Evolutionary conservation across 371 early-diverging fungal genomes (phyloP), one percentile per base, ranked within the genome.

Genomic region (Conidiobolus incongruus): DNA sequence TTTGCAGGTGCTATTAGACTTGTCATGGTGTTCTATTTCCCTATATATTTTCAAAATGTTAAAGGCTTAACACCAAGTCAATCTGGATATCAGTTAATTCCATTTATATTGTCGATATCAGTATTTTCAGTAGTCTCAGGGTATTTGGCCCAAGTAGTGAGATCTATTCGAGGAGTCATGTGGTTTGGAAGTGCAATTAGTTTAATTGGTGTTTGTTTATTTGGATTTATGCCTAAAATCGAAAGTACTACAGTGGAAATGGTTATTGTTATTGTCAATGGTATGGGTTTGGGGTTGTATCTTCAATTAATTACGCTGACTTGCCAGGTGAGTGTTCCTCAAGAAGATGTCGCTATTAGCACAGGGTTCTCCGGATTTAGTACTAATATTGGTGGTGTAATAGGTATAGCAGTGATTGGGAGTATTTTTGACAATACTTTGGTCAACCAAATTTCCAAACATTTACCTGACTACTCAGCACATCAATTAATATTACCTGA

Each of bases 1-100:
- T 58, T 62, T 34, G 55, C 60, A 22, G 69, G 74, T 12, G 52
- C 61, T 33, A 53, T 54, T 11, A 65, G 67, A 55, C 58, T 63
- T 19, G 55, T 56, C 1, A 47, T 62, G 5, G 56, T 72, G 40
- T 75, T 68, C 47, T 75, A 67, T 41, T 50, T 59, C 31, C 59
- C 62, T 0, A 49, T 70, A 3, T 75, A 65, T 45, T 68, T 66
- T 32, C 58, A 61, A 40, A 68, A 81, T 24, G 77, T 82, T 28
- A 52, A 62, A 26, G 62, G 66, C 35, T 44, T 53, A 1, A 48
- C 62, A 7, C 63, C 78, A 1, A 77, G 70, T 0, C 32, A 45
- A 2, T 55, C 76, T 2, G 79, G 81, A 5, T 44, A 79, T 10
- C 52, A 67, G 42, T 51, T 70, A 31, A 50, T 77, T 38, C 74